Conservation (phyloP, 768 basidiomycete species). For the Tremella fuciformis region DNA sequence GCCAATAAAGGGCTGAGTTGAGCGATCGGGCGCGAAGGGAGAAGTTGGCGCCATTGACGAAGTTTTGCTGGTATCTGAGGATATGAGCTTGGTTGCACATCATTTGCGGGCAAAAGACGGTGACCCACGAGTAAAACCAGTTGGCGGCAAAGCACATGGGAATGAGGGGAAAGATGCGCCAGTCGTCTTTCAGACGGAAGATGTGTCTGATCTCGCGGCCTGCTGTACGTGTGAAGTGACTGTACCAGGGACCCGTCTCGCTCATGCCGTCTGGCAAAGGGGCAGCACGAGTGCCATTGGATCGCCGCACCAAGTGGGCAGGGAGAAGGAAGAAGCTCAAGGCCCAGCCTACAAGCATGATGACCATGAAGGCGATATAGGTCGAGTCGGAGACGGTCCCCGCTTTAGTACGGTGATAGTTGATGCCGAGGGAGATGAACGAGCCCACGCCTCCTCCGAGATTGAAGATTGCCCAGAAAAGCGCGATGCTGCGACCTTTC, state of each 20-base stretch:
- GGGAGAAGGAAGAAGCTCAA: conserved; percentile 7
- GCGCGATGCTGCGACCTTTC: conserved; percentile 12
- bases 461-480: conserved; percentile 12
- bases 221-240: conserved; percentile 1
- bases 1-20: conserved; percentile 14
- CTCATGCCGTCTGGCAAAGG: background rate
- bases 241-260: conserved; percentile 3
- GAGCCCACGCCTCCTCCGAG: conserved; percentile 8
- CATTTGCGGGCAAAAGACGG: no score
- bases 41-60: background rate
- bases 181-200: conserved; percentile 8
- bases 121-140: conserved; percentile 8
- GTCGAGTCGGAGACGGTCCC: conserved; percentile 8
- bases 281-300: conserved; percentile 7
- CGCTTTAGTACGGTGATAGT: conserved; percentile 1
- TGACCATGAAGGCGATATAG: conserved; percentile 13
- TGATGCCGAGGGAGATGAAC: conserved; percentile 11
- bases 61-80: no score
- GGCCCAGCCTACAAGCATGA: conserved; percentile 12
- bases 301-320: conserved; percentile 8
- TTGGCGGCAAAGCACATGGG: conserved; percentile 13
- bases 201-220: conserved; percentile 2
- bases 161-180: conserved; percentile 7
- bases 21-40: conserved; percentile 6
- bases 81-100: no score